Evolutionary conservation across 768 basidiomycete genomes (phyloP).

Genomic region (Boletus subcaerulescens): DNA sequence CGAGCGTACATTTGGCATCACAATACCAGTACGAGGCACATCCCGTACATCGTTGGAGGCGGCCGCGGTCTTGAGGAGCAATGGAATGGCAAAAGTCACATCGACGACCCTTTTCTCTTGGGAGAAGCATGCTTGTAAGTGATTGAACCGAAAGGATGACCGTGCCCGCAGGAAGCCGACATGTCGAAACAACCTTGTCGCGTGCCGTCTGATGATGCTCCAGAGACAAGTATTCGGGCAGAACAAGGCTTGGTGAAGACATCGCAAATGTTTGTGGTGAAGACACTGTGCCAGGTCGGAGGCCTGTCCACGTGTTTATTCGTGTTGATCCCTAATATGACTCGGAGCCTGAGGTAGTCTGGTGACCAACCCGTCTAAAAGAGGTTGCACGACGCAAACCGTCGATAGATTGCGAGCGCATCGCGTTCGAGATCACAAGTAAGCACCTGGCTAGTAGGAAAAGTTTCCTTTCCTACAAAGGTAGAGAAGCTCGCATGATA

Average conservation of each 20-base stretch:
- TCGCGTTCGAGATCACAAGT: too few species aligned
- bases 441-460: too few species aligned
- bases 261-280: too few species aligned
- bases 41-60: conserved; percentile 57
- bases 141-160: conserved; percentile 44
- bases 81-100: conserved; percentile 63
- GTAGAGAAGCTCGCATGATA: too few species aligned
- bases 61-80: conserved; percentile 22
- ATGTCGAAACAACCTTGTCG: conserved; percentile 46
- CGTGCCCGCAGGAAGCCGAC: conserved; percentile 42
- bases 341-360: too few species aligned
- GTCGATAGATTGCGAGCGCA: too few species aligned
- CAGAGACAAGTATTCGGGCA: conserved; percentile 28
- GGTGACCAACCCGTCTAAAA: too few species aligned
- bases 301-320: too few species aligned
- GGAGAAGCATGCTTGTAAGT: conserved; percentile 49
- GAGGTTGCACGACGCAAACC: too few species aligned
- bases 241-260: not conserved
- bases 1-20: conserved; percentile 51
- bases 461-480: too few species aligned
- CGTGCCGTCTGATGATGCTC: conserved; percentile 48
- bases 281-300: too few species aligned
- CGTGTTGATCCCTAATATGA: too few species aligned
- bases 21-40: conserved; percentile 79
- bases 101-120: conserved; percentile 55